Conservation (phyloP, 2,329 filamentous ascomycete genomes). For the Colletotrichum navitas region DNA sequence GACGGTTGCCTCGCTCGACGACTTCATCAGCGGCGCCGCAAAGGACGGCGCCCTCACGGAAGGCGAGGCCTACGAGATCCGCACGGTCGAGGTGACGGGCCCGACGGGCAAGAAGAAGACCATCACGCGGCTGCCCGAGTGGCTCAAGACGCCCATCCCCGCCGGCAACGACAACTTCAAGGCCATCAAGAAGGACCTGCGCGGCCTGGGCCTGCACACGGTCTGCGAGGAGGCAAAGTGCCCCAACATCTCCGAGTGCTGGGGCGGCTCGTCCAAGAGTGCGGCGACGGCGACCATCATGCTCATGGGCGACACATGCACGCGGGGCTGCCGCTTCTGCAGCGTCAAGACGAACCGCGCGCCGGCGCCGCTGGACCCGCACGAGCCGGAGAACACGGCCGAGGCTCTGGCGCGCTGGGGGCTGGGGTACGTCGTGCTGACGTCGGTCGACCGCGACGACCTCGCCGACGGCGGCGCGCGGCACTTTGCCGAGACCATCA, state of each 20-base stretch:
- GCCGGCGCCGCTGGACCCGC: constrained; percentile 86
- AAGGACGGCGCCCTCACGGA: constrained; percentile 55
- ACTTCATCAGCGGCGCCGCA: constrained; percentile 62
- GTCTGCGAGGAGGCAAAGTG: constrained; percentile 98
- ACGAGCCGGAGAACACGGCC: constrained; percentile 96
- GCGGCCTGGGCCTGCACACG: constrained; percentile 90
- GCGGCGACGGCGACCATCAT: constrained; percentile 98
- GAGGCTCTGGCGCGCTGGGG: constrained; percentile 95
- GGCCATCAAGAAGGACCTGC: constrained; percentile 92
- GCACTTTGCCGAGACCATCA: constrained; percentile 94
- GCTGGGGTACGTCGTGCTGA: constrained; percentile 94
- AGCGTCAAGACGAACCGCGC: constrained; percentile 89
- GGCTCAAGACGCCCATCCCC: constrained; percentile 97
- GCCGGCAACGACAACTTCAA: constrained; percentile 86
- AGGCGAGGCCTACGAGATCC: constrained; percentile 70
- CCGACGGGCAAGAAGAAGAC: constrained; percentile 72
- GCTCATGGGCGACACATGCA: constrained; percentile 99
- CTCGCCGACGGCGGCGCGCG: constrained; percentile 86
- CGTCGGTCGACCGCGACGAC: constrained; percentile 94
- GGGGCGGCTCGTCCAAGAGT: constrained; percentile 90
- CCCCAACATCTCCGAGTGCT: constrained; percentile 98
- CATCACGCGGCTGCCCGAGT: constrained; percentile 84
- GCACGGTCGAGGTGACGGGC: constrained; percentile 71
- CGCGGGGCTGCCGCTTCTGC: constrained; percentile 95
- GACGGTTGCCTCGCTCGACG: constrained; percentile 67